These are phyloP conservation scores for Pelargonium fulgidum DNA, from an alignment of 441 rosid genomes.

Conservation along the genomic window DNA sequence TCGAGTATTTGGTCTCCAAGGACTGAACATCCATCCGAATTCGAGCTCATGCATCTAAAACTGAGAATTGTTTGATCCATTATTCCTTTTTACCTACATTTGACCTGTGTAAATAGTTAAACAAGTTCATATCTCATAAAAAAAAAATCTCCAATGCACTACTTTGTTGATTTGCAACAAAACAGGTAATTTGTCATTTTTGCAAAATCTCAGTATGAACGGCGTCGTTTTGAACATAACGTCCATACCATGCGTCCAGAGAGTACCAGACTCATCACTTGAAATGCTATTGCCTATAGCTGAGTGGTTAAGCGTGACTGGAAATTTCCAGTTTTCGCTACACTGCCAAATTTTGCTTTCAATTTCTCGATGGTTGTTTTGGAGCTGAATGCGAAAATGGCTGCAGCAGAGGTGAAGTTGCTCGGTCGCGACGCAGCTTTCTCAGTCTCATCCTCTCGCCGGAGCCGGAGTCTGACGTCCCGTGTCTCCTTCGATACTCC, in stretches of 20 bases:
- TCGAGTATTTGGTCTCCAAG: not conserved
- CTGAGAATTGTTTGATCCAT: not conserved
- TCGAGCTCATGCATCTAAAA: not conserved
- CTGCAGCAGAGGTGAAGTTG: conserved; percentile 22
- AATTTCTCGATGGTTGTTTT: not conserved
- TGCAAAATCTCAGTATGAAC: too few relatives aligned
- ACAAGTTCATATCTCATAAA: not conserved
- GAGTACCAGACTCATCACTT: too few relatives aligned
- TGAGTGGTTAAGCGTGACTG: not conserved
- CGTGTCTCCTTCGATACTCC: conserved; percentile 28
- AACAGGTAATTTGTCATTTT: too few relatives aligned
- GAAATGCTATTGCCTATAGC: too few relatives aligned
- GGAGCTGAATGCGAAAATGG: conserved; percentile 25
- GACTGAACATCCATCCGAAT: not conserved
- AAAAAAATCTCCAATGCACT: too few relatives aligned
- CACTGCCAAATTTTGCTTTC: too few relatives aligned
- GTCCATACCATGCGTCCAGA: too few relatives aligned
- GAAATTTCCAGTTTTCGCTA: not conserved
- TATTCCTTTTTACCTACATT: not conserved
- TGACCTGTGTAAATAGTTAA: not conserved
- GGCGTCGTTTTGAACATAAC: too few relatives aligned
- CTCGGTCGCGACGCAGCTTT: conserved; percentile 17
- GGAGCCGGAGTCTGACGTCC: conserved; percentile 20
- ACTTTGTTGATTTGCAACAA: too few relatives aligned
- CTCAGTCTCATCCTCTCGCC: conserved; percentile 16